Conservation (phyloP, 2,329 filamentous ascomycete genomes). For the Arachnopeziza araneosa region DNA sequence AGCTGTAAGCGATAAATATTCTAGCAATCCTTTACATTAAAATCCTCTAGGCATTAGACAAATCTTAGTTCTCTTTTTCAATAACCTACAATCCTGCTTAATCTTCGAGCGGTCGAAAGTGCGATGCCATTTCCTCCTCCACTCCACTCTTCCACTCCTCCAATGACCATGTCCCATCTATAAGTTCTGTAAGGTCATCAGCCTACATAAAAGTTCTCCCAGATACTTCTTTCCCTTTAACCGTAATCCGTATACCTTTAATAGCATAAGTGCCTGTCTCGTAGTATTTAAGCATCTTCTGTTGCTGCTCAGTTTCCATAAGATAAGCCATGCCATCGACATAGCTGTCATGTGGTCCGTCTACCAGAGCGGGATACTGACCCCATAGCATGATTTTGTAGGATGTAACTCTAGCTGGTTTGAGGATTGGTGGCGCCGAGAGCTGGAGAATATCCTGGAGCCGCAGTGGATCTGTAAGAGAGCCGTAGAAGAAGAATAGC, state of each 20-base stretch:
- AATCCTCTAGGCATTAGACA: not conserved
- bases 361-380: slow-evolving; percentile 15
- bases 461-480: slow-evolving; percentile 16
- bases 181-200: slow-evolving; percentile 8
- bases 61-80: not conserved
- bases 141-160: slow-evolving; percentile 16
- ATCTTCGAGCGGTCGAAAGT: slow-evolving; percentile 15
- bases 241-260: slow-evolving; percentile 12
- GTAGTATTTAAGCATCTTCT: slow-evolving; percentile 12
- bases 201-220: slow-evolving; percentile 15
- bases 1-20: not conserved
- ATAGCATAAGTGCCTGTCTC: slow-evolving; percentile 13
- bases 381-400: slow-evolving; percentile 19
- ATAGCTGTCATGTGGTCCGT: slow-evolving; percentile 7
- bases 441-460: slow-evolving; percentile 17
- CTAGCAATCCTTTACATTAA: too few relatives aligned
- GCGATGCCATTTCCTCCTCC: slow-evolving; percentile 17
- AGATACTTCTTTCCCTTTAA: slow-evolving; percentile 6
- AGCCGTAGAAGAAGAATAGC: slow-evolving; percentile 18
- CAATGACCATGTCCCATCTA: slow-evolving; percentile 15
- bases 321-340: slow-evolving; percentile 12
- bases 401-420: slow-evolving; percentile 13
- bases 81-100: slow-evolving; percentile 2
- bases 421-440: slow-evolving; percentile 14
- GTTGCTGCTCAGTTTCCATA: slow-evolving; percentile 14